Evolutionary conservation across 2,329 filamentous ascomycete species (phyloP), one percentile per base, ranked within the genome.

Genomic region (Nothopassalora personata): DNA sequence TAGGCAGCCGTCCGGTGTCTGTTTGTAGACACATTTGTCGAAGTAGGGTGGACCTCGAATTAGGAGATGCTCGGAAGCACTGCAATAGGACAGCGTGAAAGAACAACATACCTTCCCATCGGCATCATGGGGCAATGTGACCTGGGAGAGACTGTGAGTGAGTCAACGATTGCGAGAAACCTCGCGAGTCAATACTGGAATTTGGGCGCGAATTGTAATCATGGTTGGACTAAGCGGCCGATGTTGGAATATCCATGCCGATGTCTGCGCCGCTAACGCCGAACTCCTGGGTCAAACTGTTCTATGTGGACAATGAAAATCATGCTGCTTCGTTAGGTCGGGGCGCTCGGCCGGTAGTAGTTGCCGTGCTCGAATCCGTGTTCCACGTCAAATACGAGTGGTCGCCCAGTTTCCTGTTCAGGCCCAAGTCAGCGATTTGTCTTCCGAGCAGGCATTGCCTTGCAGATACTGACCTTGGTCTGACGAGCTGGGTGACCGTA

Each of bases 301-400:
- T 61, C 46, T 34, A 58, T 54, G 34, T 43, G 30, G 53, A 67
- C 62, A 67, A 66, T 65, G 60, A 64, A 46, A 64, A 46, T 67
- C 62, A 70, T 60, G 68, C 69, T 53, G 64, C 59, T 60, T 72
- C 70, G 62, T 65, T 66, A 61, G 65, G 64, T 64, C 69, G 66
- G 33, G 66, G 62, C 58, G 72, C 72, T 63, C 78, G 70, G 13
- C 77, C 78, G 61, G 76, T 80, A 51, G 78, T 75, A 43, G 80
- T 82, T 60, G 81, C 83, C 49, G 83, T 81, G 60, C 77, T 80
- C 7, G 83, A 79, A 49, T 89, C 86, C 62, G 86, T 88, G 74
- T 97, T 97, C 94, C 94, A 99, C 27, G 90, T 94, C 52, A 99
- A 83, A 74, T 99, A 97, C 5, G 28, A 43, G 75, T 97, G 94